Conservation (phyloP, 2,329 filamentous ascomycete species). For the Aspergillus nomiae region DNA sequence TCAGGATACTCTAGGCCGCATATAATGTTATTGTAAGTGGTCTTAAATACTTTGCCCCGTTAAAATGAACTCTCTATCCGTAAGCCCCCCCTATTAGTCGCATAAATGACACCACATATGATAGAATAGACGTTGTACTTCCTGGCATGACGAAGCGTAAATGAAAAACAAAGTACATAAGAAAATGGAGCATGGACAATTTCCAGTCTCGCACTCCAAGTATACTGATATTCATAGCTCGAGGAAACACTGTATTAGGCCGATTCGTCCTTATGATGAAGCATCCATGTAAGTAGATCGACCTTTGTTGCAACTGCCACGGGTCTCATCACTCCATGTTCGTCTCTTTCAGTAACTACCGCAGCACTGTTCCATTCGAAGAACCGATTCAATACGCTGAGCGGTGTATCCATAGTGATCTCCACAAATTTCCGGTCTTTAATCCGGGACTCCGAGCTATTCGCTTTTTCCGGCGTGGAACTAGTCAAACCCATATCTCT, state of each 20-base stretch:
- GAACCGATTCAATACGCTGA: slow-evolving; percentile 83
- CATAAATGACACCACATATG: neutral
- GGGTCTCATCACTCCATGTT: slow-evolving; percentile 68
- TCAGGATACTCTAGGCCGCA: neutral
- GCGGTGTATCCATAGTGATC: slow-evolving; percentile 86
- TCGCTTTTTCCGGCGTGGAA: slow-evolving; percentile 14
- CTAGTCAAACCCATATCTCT: slow-evolving; percentile 58
- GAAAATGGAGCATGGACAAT: neutral
- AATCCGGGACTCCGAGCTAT: slow-evolving; percentile 41
- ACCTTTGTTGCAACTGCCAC: slow-evolving; percentile 95
- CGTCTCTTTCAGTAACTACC: slow-evolving; percentile 79
- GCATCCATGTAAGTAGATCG: slow-evolving; percentile 88
- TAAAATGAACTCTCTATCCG: neutral
- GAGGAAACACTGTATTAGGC: neutral
- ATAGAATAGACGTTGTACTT: neutral
- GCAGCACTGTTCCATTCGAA: slow-evolving; percentile 98
- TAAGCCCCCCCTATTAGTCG: neutral
- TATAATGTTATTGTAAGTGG: slow-evolving; percentile 10
- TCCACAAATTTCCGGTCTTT: slow-evolving; percentile 78
- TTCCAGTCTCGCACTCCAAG: neutral
- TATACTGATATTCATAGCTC: neutral
- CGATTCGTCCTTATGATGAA: slow-evolving; percentile 58
- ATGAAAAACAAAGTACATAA: slow-evolving; percentile 12
- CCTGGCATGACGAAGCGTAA: slow-evolving; percentile 1
- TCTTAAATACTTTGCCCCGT: neutral